These are phyloP conservation scores for Eutrema salsugineum DNA, from an alignment of 441 rosid genomes.

Conservation along the genomic window DNA sequence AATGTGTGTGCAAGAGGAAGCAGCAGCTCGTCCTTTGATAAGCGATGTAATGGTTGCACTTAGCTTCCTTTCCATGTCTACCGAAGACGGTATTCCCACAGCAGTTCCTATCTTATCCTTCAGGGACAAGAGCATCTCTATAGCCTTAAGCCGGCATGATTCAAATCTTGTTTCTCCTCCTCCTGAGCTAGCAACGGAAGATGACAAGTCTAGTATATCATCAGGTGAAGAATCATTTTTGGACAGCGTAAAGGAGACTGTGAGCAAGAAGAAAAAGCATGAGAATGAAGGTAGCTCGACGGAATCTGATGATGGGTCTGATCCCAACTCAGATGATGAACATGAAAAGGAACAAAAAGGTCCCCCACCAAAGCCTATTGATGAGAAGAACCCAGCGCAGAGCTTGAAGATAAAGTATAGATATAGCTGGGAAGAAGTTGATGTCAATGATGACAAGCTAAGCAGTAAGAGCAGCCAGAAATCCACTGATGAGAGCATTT, in stretches of 20 bases:
- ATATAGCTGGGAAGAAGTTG: constrained; percentile 22
- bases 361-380: not conserved
- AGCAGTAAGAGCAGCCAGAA: constrained; percentile 32
- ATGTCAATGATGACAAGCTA: constrained; percentile 9
- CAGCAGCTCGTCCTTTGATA: constrained; percentile 80
- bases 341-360: not conserved
- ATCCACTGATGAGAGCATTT: constrained; percentile 18
- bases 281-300: not conserved
- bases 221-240: not conserved
- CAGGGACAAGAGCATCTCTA: constrained; percentile 31
- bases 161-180: constrained; percentile 1
- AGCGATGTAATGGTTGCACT: constrained; percentile 77
- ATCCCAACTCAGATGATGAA: constrained; percentile 1
- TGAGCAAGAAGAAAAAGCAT: not conserved
- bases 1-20: constrained; percentile 93
- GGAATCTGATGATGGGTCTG: constrained; percentile 4
- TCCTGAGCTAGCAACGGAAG: not conserved
- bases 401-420: constrained; percentile 26
- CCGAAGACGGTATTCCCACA: constrained; percentile 27
- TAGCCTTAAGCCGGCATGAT: constrained; percentile 25
- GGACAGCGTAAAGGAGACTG: not conserved
- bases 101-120: constrained; percentile 33
- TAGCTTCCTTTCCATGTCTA: constrained; percentile 56
- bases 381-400: constrained; percentile 8
- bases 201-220: constrained; percentile 7